Base-by-base conservation (phyloP, 1,284 basidiomycete species). In the Xerocomus tenax region DNA sequence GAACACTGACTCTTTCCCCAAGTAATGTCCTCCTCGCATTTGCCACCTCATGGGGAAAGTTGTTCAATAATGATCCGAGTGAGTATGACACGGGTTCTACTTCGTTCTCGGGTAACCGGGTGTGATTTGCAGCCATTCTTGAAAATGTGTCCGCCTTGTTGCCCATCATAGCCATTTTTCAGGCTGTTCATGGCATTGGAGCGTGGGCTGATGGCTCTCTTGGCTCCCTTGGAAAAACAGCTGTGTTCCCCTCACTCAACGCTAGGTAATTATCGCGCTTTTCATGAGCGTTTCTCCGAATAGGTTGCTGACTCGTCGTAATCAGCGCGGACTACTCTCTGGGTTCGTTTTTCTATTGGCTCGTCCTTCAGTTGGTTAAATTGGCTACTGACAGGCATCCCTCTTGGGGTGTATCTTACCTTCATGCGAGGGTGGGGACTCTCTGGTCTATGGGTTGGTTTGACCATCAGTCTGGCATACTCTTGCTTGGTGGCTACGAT, bases 1-100 rank as follows among this genome's bases (percentile, higher is more conserved):
- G 32, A 8, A 6, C n/a, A 13, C 43, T 51, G 35, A 60, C 30
- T 2, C 18, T 6, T 41, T 30, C 4, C 6, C 12, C 9, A 1
- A 65, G 63, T 8, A 52, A 46, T 18, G 10, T 60, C 18, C 57
- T 62, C 9, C 36, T 63, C 16, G 42, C 45, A 19, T 56, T 9
- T 25, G 48, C 52, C 3, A n/a, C 50, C 16, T 62, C 59, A 29
- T 66, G 54, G 64, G 62, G 54, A 26, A 43, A 19, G 21, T 25
- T 63, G 48, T 66, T 63, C 29, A 63, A 61, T 35, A 53, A 42
- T 16, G 57, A 63, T 45, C 62, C 64, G 0, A 34, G 54, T 63
- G 45, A 47, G 58, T 45, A 23, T 25, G 36, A 5, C 23, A n/a
- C 15, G 6, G 1, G 21, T 18, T 26, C 34, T 34, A 18, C 23